Percentiles rank a stretch among this genome's conserved stretches.
These are phyloP conservation scores for Tolypocladium tropicale DNA, from an alignment of 2,329 filamentous ascomycete genomes.

Conservation along the genomic window DNA sequence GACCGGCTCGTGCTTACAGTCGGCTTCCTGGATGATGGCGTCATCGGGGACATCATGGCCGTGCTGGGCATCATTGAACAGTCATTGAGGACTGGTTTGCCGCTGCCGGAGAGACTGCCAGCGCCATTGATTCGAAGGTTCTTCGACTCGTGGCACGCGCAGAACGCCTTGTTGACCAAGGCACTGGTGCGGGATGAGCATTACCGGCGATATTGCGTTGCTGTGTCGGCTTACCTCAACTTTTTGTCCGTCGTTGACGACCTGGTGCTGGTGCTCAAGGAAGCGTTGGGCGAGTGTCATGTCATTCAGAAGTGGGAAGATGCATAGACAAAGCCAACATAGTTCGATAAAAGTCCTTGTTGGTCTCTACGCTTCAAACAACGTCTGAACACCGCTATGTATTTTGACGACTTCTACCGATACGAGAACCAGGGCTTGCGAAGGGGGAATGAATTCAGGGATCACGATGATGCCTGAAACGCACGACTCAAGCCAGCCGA, in stretches of 20 bases:
- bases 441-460: no score
- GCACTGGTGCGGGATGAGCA: slow-evolving; percentile 27
- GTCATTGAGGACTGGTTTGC: slow-evolving; percentile 33
- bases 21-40: slow-evolving; percentile 30
- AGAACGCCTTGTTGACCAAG: slow-evolving; percentile 17
- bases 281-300: slow-evolving; percentile 29
- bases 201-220: slow-evolving; percentile 36
- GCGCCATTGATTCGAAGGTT: slow-evolving; percentile 31
- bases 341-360: not conserved
- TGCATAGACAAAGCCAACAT: not conserved
- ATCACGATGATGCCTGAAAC: no score
- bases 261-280: slow-evolving; percentile 32
- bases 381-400: no score
- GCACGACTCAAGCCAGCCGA: no score
- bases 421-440: no score
- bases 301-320: slow-evolving; percentile 15
- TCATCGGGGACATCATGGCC: slow-evolving; percentile 40
- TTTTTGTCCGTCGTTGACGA: slow-evolving; percentile 33
- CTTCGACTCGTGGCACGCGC: slow-evolving; percentile 14
- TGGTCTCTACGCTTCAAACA: no score
- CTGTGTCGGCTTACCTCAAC: slow-evolving; percentile 30
- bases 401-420: no score
- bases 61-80: slow-evolving; percentile 36
- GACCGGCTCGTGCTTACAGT: slow-evolving; percentile 23
- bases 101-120: slow-evolving; percentile 36